Evolutionary conservation across 768 basidiomycete species (phyloP).

Genomic region (Cystoderma amianthinum): DNA sequence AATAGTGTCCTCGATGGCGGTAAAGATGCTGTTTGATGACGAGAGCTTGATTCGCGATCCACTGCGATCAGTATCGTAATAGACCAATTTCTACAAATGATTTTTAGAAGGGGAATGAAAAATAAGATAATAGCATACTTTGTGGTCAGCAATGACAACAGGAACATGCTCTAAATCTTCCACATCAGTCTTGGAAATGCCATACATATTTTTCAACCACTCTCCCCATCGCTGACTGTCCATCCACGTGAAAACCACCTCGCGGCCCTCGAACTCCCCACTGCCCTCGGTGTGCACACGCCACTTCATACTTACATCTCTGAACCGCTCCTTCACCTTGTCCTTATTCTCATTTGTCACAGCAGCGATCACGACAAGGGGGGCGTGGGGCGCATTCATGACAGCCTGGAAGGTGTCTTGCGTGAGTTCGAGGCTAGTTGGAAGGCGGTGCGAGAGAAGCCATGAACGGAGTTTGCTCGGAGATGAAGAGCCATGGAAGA

Average conservation of each 20-base stretch:
- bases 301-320: constrained; percentile 57
- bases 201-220: constrained; percentile 94
- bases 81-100: constrained; percentile 52
- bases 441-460: constrained; percentile 66
- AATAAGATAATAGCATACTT: constrained; percentile 37
- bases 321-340: constrained; percentile 38
- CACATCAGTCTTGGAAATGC: constrained; percentile 30
- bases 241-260: constrained; percentile 87
- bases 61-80: constrained; percentile 63
- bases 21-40: constrained; percentile 44
- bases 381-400: constrained; percentile 73
- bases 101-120: background rate
- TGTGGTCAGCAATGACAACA: constrained; percentile 78
- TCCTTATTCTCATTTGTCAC: constrained; percentile 26
- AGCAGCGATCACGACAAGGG: constrained; percentile 74
- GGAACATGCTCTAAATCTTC: constrained; percentile 28
- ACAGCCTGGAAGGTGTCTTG: constrained; percentile 76
- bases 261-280: constrained; percentile 33
- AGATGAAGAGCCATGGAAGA: constrained; percentile 25
- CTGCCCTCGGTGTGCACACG: constrained; percentile 33
- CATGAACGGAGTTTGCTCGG: constrained; percentile 34
- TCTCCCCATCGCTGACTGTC: constrained; percentile 76
- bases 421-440: constrained; percentile 66
- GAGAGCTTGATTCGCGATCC: constrained; percentile 53
- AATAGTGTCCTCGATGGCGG: constrained; percentile 62